Evolutionary conservation across 306 rosid genomes (phyloP), one percentile per base, ranked within the genome.

Genomic region (Malus sylvestris): DNA sequence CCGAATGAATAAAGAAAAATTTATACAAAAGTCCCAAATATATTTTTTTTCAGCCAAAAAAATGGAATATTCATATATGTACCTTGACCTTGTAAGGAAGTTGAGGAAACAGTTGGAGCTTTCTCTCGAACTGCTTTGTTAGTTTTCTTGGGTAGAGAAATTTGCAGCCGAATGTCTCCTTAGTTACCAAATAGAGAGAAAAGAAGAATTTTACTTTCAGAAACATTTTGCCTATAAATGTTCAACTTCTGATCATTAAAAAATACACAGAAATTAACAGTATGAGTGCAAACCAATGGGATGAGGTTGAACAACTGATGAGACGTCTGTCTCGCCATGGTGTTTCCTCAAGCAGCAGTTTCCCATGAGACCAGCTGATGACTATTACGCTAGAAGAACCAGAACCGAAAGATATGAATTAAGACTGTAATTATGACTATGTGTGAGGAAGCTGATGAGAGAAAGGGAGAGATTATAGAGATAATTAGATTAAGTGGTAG

Each of bases 331-430:
- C 40, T 74, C 59, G 15, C 10, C 80, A 73, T 38, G 40, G 30
- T 30, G 62, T 29, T 65, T 79, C 70, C 59, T 68, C 44, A 74
- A 49, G 76, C 85, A 49, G 73, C 85, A 84, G 69, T 67, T 72
- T 71, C 85, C 90, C 86, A 84, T 84, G 52, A 65, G 63, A 20
- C 55, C 74, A 44, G 23, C 30, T 44, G 76, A 16, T 52, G 62
- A 12, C 12, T 23, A 18, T 32, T 12, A 29, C 7, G 63, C 16
- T 71, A 25, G 44, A 42, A 19, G 64, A 35, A 57, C 32, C 61
- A 23, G 66, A 23, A 42, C 57, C 68, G 8, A 60, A 22, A 68
- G 57, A 49, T 35, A 52, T 10, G 38, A 23, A 30, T 46, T n/a
- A 58, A 71, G 67, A 38, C 27, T 57, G 10, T 63, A 40, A 42